Evolutionary conservation across 2,329 filamentous ascomycete species (phyloP), one percentile per base, ranked within the genome.

Genomic region (Allantophomopsis cytisporea): DNA sequence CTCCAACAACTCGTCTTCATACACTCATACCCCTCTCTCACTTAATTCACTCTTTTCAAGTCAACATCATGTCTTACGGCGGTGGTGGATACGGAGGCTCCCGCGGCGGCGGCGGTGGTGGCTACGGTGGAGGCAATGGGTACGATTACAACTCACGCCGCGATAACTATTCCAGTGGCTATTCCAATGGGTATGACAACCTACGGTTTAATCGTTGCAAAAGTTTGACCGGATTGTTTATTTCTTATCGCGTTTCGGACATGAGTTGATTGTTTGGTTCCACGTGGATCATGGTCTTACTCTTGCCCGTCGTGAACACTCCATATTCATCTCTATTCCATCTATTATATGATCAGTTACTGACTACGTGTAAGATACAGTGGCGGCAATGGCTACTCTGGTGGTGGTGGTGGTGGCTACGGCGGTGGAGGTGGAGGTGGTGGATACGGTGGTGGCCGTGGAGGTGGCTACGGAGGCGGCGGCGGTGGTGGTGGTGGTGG

Each of bases 51-150:
- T 34, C 31, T 34, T 34, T 34, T 16, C 18, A 17, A 36, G 7
- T 17, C 18, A 14, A 7, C 13, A 72, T 55, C 58, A 85, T 84
- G 80, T 83, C 80, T 63, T 83, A 84, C 74, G 71, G 73, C 54
- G 70, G 76, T 50, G 71, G 64, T 45, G 54, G 54, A 49, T 59
- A 74, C 50, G 70, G 67, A 41, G 59, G 63, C 47, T 58, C 56
- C 48, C 60, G 63, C 48, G 61, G 66, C 46, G 66, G 68, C 47
- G 63, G 69, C 47, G 60, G 63, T 45, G 59, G 59, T 39, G 54
- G 58, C 48, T 58, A 58, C 42, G 54, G 56, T 40, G 50, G 61
- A 49, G 62, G 62, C 40, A 68, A 71, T 56, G 68, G 70, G 59
- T 70, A 73, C 54, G 70, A 63, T 57, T 60, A 60, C 56, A 60